Evolutionary conservation across 179 eudicot species (phyloP).

Genomic region (Camellia oleifera): DNA sequence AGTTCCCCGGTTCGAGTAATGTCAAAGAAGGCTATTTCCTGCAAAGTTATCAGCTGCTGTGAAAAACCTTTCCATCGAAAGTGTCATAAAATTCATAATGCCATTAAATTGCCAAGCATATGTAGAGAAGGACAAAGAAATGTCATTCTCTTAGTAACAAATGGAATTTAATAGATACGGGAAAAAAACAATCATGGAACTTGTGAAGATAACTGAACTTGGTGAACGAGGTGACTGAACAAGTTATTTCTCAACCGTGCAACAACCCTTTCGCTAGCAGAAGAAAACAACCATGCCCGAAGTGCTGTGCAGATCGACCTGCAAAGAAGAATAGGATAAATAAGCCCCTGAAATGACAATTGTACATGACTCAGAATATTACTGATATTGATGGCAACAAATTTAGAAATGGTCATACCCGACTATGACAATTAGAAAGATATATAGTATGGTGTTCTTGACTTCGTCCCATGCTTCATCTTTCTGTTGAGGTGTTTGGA

Average conservation of each 20-base stretch:
- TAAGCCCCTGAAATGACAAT: not conserved
- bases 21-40: slow-evolving; percentile 95
- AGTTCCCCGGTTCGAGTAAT: slow-evolving; percentile 91
- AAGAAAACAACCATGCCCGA: slow-evolving; percentile 78
- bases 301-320: slow-evolving; percentile 72
- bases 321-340: slow-evolving; percentile 20
- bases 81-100: not conserved
- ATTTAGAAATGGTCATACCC: slow-evolving; percentile 45
- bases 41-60: slow-evolving; percentile 20
- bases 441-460: slow-evolving; percentile 62
- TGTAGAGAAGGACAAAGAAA: not conserved
- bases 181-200: not conserved
- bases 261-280: slow-evolving; percentile 94
- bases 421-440: slow-evolving; percentile 58
- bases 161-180: not conserved
- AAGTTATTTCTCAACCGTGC: slow-evolving; percentile 77
- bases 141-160: not conserved
- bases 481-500: slow-evolving; percentile 57
- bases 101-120: no score
- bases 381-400: not conserved
- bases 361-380: not conserved
- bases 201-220: slow-evolving; percentile 37
- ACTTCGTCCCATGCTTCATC: slow-evolving; percentile 61
- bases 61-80: slow-evolving; percentile 3
- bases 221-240: slow-evolving; percentile 70